Conservation (phyloP, 345 rosid genomes). For the Pistacia integerrima region DNA sequence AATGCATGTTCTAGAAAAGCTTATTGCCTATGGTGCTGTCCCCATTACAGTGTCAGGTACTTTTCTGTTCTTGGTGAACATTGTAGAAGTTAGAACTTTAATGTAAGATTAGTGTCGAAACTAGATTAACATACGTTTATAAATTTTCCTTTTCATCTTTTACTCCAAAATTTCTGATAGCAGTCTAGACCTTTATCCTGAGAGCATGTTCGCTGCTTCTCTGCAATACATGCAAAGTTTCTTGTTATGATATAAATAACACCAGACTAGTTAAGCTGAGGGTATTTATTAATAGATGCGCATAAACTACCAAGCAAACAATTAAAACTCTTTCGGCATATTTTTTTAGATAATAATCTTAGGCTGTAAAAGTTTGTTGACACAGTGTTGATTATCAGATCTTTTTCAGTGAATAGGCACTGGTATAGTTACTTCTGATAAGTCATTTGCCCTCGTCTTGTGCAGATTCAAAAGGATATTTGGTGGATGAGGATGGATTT, state of each 20-base stretch:
- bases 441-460: slow-evolving; percentile 24
- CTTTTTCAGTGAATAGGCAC: neutral
- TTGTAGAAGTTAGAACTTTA: no score
- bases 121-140: slow-evolving; percentile 3
- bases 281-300: neutral
- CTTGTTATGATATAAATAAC: neutral
- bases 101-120: no score
- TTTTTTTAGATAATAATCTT: neutral
- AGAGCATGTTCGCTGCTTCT: slow-evolving; percentile 10
- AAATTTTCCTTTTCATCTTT: slow-evolving; percentile 2
- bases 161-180: slow-evolving; percentile 7
- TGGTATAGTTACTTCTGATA: slow-evolving; percentile 10
- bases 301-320: neutral
- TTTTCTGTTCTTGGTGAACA: no score
- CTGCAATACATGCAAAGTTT: neutral
- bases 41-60: no score
- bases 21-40: no score
- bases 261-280: neutral
- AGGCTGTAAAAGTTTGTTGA: slow-evolving; percentile 20
- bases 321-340: slow-evolving; percentile 1
- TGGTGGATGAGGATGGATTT: slow-evolving; percentile 97
- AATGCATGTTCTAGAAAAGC: no score
- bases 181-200: neutral
- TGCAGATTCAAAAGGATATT: slow-evolving; percentile 91
- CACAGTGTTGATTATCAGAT: neutral